These are phyloP conservation scores for Austroboletus niveus DNA, from an alignment of 1,284 basidiomycete species.

Conservation along the genomic window DNA sequence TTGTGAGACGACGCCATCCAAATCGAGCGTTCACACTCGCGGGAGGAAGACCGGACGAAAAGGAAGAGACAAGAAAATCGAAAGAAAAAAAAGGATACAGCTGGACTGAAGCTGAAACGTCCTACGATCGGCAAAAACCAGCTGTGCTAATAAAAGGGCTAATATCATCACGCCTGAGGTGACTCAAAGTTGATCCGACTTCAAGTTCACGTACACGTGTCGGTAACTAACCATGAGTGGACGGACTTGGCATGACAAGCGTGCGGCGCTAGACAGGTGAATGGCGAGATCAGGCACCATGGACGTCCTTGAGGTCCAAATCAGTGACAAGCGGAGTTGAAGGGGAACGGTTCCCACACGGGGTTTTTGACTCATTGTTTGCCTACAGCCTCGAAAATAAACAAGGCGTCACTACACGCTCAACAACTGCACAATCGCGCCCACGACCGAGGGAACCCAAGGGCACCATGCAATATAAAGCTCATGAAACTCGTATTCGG, in stretches of 20 bases:
- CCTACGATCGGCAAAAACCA: neutral
- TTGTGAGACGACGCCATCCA: constrained; percentile 10
- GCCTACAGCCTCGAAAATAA: constrained; percentile 13
- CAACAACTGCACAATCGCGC: constrained; percentile 10
- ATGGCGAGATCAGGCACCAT: neutral
- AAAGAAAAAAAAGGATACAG: neutral
- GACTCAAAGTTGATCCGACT: constrained; percentile 6
- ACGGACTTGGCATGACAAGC: neutral
- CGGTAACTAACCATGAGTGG: neutral
- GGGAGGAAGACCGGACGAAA: neutral
- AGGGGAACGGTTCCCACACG: constrained; percentile 7
- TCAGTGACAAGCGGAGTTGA: neutral
- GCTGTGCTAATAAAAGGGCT: constrained; percentile 8
- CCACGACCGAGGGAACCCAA: constrained; percentile 11
- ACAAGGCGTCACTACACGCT: constrained; percentile 5
- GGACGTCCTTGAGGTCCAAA: neutral
- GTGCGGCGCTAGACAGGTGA: neutral
- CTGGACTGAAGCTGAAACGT: neutral
- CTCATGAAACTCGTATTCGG: constrained; percentile 12
- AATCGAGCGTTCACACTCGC: neutral
- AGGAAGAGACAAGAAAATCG: neutral
- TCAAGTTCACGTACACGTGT: neutral
- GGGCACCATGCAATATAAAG: constrained; percentile 1
- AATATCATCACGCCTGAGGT: neutral
- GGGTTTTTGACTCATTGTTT: constrained; percentile 5